Evolutionary conservation across 148 eudicot genomes (phyloP), one percentile per base, ranked within the genome.

Genomic region (Rhododendron kiyosumense): DNA sequence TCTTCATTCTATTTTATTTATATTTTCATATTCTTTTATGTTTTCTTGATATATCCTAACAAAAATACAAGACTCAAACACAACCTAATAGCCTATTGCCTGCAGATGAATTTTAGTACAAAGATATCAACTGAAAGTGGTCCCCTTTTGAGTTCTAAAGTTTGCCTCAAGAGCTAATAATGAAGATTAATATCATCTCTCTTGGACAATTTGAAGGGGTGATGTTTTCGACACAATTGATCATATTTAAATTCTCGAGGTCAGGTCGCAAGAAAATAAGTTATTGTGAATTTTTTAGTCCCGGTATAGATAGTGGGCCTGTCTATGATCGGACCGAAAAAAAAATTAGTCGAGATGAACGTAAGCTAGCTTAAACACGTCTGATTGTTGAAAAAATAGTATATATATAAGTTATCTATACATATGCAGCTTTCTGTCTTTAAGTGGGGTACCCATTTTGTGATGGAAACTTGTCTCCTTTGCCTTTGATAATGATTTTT

Each of bases 401-500:
- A 1, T 32, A 32, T 32, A 32, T 32, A 32, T 32, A 32, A 0
- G 1, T 32, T 59, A 59, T 59, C 65, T 71, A 3, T 75, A 1
- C 78, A 75, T 38, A 38, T 75, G 46, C 76, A 71, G 65, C 78
- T 34, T 74, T 75, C n/a, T 75, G 79, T 75, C 46, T 75, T 74
- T 30, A 30, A 5, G 76, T 71, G 79, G 78, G 79, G 79, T 8
- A 41, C 79, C n/a, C 48, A 14, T 71, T 20, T 20, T 75, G n/a
- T 75, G 79, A 75, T 75, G 51, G 51, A 22, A 78, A 22, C 38
- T 71, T 12, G 36, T 32, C 30, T 18, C 15, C 18, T 48, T 71
- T 36, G 4, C 41, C 14, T 51, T 38, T 17, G 4, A 41, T 71
- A 5, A 52, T 71, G 30, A 81, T 30, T 71, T 82, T 74, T 54